phyloP scores from a whole-genome alignment of 129 eudicot genomes.

The Pseudognaphalium luteoalbum region DNA sequence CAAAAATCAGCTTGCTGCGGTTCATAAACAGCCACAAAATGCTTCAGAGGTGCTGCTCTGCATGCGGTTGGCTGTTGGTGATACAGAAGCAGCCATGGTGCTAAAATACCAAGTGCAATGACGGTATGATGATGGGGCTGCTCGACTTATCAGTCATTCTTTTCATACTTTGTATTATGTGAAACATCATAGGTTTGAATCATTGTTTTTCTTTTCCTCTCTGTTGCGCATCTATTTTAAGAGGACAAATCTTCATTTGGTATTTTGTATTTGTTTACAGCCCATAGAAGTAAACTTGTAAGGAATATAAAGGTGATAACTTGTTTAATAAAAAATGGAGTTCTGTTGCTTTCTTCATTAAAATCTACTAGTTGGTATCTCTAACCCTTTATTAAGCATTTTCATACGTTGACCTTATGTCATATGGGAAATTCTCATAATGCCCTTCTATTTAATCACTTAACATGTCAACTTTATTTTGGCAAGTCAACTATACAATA shows the following conservation, averaged over 20 bases:
- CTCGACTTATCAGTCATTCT: conserved; percentile 22
- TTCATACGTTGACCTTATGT: too few species aligned
- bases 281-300: background rate
- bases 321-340: conserved; percentile 4
- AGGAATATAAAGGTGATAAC: background rate
- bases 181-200: conserved; percentile 38
- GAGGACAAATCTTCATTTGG: conserved; percentile 10
- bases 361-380: background rate
- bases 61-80: conserved; percentile 2
- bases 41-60: conserved; percentile 13
- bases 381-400: too few species aligned
- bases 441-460: too few species aligned
- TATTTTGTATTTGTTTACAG: conserved; percentile 7
- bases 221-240: background rate
- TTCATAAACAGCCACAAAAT: conserved; percentile 18
- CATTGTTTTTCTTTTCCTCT: conserved; percentile 2
- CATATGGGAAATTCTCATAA: too few species aligned
- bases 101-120: conserved; percentile 4
- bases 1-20: conserved; percentile 77
- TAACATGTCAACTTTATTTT: too few species aligned
- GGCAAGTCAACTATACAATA: too few species aligned
- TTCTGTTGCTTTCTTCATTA: conserved; percentile 1
- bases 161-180: conserved; percentile 38
- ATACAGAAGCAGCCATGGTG: conserved; percentile 3
- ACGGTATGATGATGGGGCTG: conserved; percentile 26